Conservation (phyloP, 176 grass and related monocot genomes). For the Bolboschoenus planiculmis region DNA sequence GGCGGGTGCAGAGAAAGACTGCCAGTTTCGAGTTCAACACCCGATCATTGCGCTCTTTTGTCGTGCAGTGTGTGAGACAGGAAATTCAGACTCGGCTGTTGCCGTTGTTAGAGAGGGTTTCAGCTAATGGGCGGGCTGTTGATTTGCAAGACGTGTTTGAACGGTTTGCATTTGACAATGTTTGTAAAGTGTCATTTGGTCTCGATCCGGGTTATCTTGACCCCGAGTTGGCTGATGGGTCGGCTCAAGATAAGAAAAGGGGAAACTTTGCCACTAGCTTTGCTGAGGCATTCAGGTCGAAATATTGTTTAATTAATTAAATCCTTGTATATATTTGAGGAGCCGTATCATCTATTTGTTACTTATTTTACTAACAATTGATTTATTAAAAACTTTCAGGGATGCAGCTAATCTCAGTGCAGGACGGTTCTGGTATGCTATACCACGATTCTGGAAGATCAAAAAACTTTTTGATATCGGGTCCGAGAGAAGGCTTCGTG, state of each 20-base stretch:
- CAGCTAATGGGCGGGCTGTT: not conserved
- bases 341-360: not conserved
- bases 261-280: slow-evolving; percentile 18
- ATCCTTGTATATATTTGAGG: not conserved
- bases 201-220: slow-evolving; percentile 24
- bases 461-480: slow-evolving; percentile 38
- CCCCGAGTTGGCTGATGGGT: not conserved
- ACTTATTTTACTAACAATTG: not conserved
- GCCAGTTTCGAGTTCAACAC: slow-evolving; percentile 50
- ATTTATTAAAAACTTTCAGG: not conserved
- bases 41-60: slow-evolving; percentile 40
- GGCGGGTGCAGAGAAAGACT: slow-evolving; percentile 54
- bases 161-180: slow-evolving; percentile 51
- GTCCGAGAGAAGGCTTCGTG: slow-evolving; percentile 38
- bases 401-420: slow-evolving; percentile 44
- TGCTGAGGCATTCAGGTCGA: slow-evolving; percentile 32
- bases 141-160: slow-evolving; percentile 50
- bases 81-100: slow-evolving; percentile 36
- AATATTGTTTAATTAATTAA: not conserved
- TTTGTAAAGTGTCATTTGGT: slow-evolving; percentile 43
- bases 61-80: slow-evolving; percentile 17
- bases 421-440: slow-evolving; percentile 35
- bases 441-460: slow-evolving; percentile 32
- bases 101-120: slow-evolving; percentile 24
- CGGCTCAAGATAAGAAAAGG: slow-evolving; percentile 1